These are phyloP conservation scores for Rhododendron molle DNA, from an alignment of 148 eudicot genomes.

Conservation along the genomic window DNA sequence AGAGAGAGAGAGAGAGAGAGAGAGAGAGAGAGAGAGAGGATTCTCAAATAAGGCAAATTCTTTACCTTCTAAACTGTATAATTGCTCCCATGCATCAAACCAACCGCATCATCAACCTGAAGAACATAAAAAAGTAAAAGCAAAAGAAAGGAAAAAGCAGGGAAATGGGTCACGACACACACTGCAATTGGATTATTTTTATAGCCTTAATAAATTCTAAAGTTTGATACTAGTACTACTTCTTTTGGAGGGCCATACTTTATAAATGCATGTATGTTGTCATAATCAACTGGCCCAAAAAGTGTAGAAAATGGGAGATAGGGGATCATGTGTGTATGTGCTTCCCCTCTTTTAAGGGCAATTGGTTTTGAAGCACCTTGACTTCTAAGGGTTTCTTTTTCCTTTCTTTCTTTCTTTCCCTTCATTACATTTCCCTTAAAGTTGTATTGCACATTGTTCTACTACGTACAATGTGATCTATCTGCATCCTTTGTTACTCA, in stretches of 20 bases:
- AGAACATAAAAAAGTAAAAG: background rate
- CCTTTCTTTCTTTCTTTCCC: background rate
- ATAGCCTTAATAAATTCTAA: background rate
- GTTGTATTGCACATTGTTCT: background rate
- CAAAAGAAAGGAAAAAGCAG: background rate
- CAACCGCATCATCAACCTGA: background rate
- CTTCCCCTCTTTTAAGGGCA: slow-evolving; percentile 7
- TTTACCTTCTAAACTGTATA: background rate
- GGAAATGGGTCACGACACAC: slow-evolving; percentile 9
- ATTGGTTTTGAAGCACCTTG: background rate
- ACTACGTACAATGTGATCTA: background rate
- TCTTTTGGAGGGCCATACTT: slow-evolving; percentile 3
- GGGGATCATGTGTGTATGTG: slow-evolving; percentile 6
- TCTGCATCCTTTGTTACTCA: background rate
- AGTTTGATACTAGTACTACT: background rate
- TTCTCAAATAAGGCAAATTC: background rate
- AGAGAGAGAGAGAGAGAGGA: background rate
- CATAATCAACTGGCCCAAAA: background rate
- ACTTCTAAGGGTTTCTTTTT: background rate
- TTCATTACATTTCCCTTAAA: background rate
- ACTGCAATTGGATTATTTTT: background rate
- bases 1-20: background rate
- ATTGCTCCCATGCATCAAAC: background rate
- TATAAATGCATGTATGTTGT: background rate
- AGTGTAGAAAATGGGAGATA: background rate